Conservation (phyloP, 306 rosid species). For the Begonia peltatifolia region DNA sequence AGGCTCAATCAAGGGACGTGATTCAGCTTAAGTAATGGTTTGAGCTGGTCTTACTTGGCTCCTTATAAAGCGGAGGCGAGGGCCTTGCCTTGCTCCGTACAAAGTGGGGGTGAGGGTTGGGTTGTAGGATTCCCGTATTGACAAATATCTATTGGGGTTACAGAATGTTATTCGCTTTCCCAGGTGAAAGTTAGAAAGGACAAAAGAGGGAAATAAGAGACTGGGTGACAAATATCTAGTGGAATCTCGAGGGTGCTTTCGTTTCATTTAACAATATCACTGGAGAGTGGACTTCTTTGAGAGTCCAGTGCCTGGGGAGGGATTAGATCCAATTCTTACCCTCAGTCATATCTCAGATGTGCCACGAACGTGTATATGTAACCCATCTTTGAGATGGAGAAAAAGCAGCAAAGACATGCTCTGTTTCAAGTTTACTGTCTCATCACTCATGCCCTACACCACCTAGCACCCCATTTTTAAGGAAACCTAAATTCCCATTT, state of each 20-base stretch:
- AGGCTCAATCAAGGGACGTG: neutral
- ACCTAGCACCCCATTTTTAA: no score
- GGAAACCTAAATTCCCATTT: no score
- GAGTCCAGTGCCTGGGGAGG: conserved; percentile 28
- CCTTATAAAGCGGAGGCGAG: neutral
- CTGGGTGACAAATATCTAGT: no score
- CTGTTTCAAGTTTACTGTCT: conserved; percentile 2
- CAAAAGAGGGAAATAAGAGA: conserved; percentile 1
- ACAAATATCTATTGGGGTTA: conserved; percentile 14
- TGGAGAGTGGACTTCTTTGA: conserved; percentile 19
- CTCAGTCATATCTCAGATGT: conserved; percentile 22
- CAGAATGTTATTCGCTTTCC: conserved; percentile 32
- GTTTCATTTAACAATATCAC: conserved; percentile 13
- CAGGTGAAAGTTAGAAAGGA: conserved; percentile 7
- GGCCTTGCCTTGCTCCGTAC: conserved; percentile 15
- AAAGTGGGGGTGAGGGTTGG: conserved; percentile 24
- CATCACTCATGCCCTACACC: no score
- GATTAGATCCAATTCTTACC: conserved; percentile 45
- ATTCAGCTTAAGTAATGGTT: conserved; percentile 14
- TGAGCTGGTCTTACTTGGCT: conserved; percentile 2
- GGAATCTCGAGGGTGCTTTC: conserved; percentile 8
- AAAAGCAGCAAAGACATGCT: conserved; percentile 23
- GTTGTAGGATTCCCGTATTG: conserved; percentile 35
- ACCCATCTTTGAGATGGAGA: conserved; percentile 7
- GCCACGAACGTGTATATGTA: conserved; percentile 16